Percentiles rank a stretch among this genome's conserved stretches.
phyloP scores from a whole-genome alignment of 352 stramenopile genomes.

The Lagenidium sp. region DNA sequence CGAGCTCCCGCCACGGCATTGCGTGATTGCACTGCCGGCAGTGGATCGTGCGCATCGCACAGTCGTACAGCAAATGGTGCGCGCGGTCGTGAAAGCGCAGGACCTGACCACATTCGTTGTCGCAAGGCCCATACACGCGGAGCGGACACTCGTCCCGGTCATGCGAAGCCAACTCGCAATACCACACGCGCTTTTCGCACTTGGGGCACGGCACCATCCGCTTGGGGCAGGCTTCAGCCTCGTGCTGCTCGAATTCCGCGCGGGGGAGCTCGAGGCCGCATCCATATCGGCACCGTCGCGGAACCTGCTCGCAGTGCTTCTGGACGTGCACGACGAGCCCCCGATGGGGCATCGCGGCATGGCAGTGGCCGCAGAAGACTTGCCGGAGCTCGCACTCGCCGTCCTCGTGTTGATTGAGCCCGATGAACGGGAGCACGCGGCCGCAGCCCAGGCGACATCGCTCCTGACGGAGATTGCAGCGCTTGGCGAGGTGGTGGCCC shows the following conservation, averaged over 20 bases:
- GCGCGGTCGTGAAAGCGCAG: slow-evolving; percentile 43
- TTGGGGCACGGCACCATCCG: slow-evolving; percentile 40
- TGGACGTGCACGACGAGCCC: slow-evolving; percentile 24
- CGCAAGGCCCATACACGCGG: slow-evolving; percentile 37
- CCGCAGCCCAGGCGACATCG: slow-evolving; percentile 51
- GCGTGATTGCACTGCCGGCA: slow-evolving; percentile 39
- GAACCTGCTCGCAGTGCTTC: slow-evolving; percentile 21
- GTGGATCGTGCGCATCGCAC: slow-evolving; percentile 27
- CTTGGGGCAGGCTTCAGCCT: slow-evolving; percentile 41
- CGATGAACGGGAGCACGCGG: slow-evolving; percentile 27
- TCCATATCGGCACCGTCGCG: slow-evolving; percentile 42
- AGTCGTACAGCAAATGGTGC: slow-evolving; percentile 50
- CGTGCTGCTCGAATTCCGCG: slow-evolving; percentile 19
- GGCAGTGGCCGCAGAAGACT: slow-evolving; percentile 49
- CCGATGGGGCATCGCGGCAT: slow-evolving; percentile 16
- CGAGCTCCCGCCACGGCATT: slow-evolving; percentile 22
- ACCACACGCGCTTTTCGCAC: slow-evolving; percentile 39
- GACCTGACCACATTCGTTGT: slow-evolving; percentile 25
- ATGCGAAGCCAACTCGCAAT: slow-evolving; percentile 32
- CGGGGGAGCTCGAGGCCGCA: slow-evolving; percentile 21
- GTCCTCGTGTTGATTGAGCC: slow-evolving; percentile 46
- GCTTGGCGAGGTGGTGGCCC: slow-evolving; percentile 29
- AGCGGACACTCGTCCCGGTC: slow-evolving; percentile 34
- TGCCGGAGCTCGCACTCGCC: slow-evolving; percentile 26
- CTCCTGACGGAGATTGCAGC: slow-evolving; percentile 54